A percentile compares a stretch with the other conserved stretches of the same genome.
phyloP scores from a whole-genome alignment of 2,329 filamentous ascomycete species.

The Elsinoe fawcettii region DNA sequence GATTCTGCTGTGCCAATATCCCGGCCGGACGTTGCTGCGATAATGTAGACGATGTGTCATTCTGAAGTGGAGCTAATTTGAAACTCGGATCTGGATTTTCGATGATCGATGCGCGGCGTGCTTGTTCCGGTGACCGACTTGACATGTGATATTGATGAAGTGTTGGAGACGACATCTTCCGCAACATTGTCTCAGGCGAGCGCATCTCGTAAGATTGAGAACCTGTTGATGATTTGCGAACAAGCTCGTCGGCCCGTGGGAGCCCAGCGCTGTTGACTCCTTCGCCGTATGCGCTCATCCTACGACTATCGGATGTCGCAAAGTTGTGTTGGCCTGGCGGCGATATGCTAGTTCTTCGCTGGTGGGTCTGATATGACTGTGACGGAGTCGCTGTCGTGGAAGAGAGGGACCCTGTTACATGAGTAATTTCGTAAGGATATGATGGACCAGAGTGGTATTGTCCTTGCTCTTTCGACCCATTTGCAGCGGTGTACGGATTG shows the following conservation, averaged over 20 bases:
- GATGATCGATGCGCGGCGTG: constrained; percentile 30
- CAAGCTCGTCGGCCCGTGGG: constrained; percentile 31
- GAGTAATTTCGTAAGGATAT: constrained; percentile 31
- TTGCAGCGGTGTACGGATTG: constrained; percentile 8
- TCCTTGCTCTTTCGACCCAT: constrained; percentile 21
- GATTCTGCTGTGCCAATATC: not conserved
- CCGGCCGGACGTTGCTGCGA: not conserved
- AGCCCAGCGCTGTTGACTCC: constrained; percentile 22
- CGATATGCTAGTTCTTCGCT: constrained; percentile 6
- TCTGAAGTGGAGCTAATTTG: constrained; percentile 37
- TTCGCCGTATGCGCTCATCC: constrained; percentile 24
- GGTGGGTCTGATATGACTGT: constrained; percentile 21
- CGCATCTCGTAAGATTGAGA: constrained; percentile 21
- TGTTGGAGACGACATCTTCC: constrained; percentile 36
- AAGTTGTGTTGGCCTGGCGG: not conserved
- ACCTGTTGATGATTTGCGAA: constrained; percentile 30
- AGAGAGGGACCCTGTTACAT: constrained; percentile 28
- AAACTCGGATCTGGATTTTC: constrained; percentile 27
- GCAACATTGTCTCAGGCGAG: constrained; percentile 28
- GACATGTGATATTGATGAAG: constrained; percentile 42
- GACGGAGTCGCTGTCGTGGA: constrained; percentile 23
- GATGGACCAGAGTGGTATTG: not conserved
- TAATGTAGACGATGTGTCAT: constrained; percentile 17
- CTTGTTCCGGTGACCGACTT: constrained; percentile 39
- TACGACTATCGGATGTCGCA: constrained; percentile 1